These are phyloP conservation scores for Chrysoporthe cubensis DNA, from an alignment of 2,329 filamentous ascomycete species.

Conservation along the genomic window DNA sequence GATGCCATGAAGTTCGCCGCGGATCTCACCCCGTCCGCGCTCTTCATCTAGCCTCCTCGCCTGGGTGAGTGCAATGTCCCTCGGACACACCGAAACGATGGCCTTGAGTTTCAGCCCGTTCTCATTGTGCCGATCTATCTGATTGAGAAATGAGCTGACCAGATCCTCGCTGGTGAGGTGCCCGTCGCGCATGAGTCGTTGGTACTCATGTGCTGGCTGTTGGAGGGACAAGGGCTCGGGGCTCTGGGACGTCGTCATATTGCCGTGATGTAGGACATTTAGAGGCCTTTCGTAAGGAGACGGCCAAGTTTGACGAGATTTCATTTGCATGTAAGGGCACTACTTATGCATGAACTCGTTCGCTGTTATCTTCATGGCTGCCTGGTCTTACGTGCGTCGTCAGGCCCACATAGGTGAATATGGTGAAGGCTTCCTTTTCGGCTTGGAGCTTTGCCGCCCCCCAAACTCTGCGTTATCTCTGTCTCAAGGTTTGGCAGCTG, in stretches of 20 bases:
- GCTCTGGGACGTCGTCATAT: not conserved
- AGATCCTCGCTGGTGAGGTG: conserved; percentile 32
- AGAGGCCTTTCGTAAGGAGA: not conserved
- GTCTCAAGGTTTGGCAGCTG: not conserved
- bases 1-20: conserved; percentile 46
- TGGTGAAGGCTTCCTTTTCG: not conserved
- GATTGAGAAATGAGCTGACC: conserved; percentile 29
- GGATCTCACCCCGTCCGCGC: conserved; percentile 39
- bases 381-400: not conserved
- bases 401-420: not conserved
- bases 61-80: conserved; percentile 39
- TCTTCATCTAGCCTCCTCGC: conserved; percentile 45
- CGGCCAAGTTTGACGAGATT: not conserved
- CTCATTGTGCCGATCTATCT: conserved; percentile 34
- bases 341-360: not conserved
- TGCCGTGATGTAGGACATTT: not conserved
- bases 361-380: not conserved
- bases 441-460: not conserved
- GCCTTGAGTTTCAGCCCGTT: conserved; percentile 34
- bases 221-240: conserved; percentile 15
- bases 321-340: not conserved
- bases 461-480: not conserved
- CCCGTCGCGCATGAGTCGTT: conserved; percentile 20
- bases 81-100: conserved; percentile 43
- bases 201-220: conserved; percentile 23